Conservation (phyloP, 805 yeast species). For the Barnettozyma sp. region DNA sequence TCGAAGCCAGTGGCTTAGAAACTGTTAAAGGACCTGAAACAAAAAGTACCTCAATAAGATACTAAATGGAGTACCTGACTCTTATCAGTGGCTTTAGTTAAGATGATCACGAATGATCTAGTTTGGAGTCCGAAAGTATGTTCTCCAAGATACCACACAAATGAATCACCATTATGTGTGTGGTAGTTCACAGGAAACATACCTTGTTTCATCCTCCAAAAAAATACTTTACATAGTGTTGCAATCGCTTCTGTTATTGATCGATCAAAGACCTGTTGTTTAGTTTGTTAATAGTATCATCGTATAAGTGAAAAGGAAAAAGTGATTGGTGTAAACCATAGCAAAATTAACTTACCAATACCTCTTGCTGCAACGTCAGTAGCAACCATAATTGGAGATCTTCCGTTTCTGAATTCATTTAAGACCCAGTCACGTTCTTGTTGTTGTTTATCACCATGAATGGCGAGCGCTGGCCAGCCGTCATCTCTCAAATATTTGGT, state of each 20-base stretch:
- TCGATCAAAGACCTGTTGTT: slow-evolving; percentile 20
- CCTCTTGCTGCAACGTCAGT: slow-evolving; percentile 99
- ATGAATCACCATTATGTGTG: slow-evolving; percentile 11
- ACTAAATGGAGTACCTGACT: slow-evolving; percentile 1
- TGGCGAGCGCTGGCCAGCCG: slow-evolving; percentile 98
- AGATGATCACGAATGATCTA: slow-evolving; percentile 7
- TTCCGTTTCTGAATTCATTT: slow-evolving; percentile 85
- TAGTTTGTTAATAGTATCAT: slow-evolving; percentile 18
- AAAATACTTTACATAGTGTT: too few species aligned
- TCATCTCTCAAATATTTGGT: slow-evolving; percentile 88
- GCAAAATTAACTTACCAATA: slow-evolving; percentile 79
- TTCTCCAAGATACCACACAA: background rate
- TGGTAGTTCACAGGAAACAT: too few species aligned
- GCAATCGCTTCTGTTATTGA: too few species aligned
- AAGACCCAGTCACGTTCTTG: slow-evolving; percentile 98
- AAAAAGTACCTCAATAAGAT: too few species aligned
- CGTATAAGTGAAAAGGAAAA: slow-evolving; percentile 1
- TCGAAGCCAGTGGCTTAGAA: slow-evolving; percentile 1
- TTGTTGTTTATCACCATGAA: slow-evolving; percentile 98
- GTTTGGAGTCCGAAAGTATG: slow-evolving; percentile 1
- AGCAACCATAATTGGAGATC: slow-evolving; percentile 96
- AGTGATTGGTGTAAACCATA: too few species aligned
- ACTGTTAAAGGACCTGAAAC: slow-evolving; percentile 2
- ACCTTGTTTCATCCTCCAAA: too few species aligned
- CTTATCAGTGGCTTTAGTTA: slow-evolving; percentile 1